Conservation (phyloP, 1,284 basidiomycete genomes). For the Taiwanofungus camphoratus region DNA sequence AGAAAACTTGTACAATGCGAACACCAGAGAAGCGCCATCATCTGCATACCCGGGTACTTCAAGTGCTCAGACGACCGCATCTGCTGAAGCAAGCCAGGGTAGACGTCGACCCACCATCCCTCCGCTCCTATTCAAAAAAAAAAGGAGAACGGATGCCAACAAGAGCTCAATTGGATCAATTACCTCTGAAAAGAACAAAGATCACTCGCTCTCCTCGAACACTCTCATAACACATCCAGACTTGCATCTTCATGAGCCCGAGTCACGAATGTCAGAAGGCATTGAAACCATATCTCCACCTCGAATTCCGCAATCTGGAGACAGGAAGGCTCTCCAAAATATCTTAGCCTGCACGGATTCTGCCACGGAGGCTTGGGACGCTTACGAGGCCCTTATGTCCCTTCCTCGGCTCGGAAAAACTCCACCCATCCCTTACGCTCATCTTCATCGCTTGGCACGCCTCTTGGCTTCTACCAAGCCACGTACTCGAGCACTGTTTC, state of each 20-base stretch:
- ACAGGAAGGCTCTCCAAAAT: constrained; percentile 7
- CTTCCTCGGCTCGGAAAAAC: constrained; percentile 18
- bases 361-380: constrained; percentile 50
- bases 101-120: no score
- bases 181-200: no score
- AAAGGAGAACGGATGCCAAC: no score
- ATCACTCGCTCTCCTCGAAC: no score
- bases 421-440: constrained; percentile 25
- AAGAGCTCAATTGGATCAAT: no score
- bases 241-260: no score
- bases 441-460: constrained; percentile 56
- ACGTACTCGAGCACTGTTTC: constrained; percentile 52
- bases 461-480: constrained; percentile 45
- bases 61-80: not conserved
- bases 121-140: no score
- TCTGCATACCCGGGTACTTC: not conserved
- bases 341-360: constrained; percentile 36
- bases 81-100: not conserved
- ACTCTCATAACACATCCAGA: no score
- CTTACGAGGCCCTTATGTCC: constrained; percentile 42
- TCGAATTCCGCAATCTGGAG: not conserved
- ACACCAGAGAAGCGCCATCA: no score
- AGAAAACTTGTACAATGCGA: not conserved
- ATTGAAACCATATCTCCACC: not conserved
- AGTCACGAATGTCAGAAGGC: no score